Percentiles rank a stretch among this genome's conserved stretches.
These are phyloP conservation scores for Linderina pennispora DNA, from an alignment of 192 early-diverging fungal species.

Conservation along the genomic window DNA sequence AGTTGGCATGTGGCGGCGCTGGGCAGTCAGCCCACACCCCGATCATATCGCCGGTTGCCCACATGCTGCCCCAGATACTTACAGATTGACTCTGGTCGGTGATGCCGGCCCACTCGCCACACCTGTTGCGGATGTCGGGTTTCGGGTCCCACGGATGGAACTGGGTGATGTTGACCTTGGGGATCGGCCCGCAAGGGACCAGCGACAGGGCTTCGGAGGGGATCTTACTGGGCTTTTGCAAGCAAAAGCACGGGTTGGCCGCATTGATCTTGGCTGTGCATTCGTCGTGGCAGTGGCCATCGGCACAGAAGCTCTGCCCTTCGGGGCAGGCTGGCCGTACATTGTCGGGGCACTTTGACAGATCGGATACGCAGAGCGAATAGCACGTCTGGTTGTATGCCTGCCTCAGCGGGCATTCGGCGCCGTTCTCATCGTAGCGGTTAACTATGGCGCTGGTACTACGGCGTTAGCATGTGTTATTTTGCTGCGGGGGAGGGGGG, in stretches of 20 bases:
- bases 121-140: slow-evolving; percentile 30
- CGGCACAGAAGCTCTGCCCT: slow-evolving; percentile 45
- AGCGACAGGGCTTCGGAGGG: slow-evolving; percentile 14
- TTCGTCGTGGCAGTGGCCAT: slow-evolving; percentile 41
- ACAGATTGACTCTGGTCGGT: slow-evolving; percentile 12
- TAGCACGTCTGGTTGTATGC: slow-evolving; percentile 43
- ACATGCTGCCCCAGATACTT: slow-evolving; percentile 20
- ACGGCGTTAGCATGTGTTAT: neutral
- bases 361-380: slow-evolving; percentile 45
- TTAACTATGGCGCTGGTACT: too few relatives aligned
- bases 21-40: slow-evolving; percentile 48
- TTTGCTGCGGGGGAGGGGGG: neutral
- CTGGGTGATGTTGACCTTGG: slow-evolving; percentile 36
- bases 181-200: slow-evolving; percentile 25
- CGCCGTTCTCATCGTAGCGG: slow-evolving; percentile 38
- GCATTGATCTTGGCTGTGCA: slow-evolving; percentile 25
- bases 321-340: slow-evolving; percentile 30
- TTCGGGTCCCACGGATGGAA: slow-evolving; percentile 16
- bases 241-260: slow-evolving; percentile 43
- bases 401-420: slow-evolving; percentile 38
- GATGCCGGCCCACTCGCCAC: slow-evolving; percentile 16
- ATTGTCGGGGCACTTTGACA: slow-evolving; percentile 38
- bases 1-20: slow-evolving; percentile 22
- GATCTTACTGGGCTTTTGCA: slow-evolving; percentile 21
- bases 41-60: slow-evolving; percentile 10